Base-by-base conservation (phyloP, 192 early-diverging fungal genomes). In the Backusella psychrophila region DNA sequence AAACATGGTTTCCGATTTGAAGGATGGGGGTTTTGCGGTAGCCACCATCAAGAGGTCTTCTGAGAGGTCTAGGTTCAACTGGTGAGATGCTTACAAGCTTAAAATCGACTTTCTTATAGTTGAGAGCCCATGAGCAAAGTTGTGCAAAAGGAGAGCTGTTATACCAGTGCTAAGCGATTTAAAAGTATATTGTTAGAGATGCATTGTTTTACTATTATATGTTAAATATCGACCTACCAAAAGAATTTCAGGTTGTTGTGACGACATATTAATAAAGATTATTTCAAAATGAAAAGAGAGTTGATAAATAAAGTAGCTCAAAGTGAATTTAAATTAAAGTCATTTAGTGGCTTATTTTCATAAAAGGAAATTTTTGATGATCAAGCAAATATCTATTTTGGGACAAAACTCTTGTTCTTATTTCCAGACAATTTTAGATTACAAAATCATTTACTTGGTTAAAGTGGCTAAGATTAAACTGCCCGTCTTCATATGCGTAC, bases 21-120 rank as follows among this genome's bases (percentile, higher is more conserved):
- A 80, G 65, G 33, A 80, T 80, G 12, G 79, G 79, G 33, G 79
- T 76, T 31, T 80, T 80, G n/a, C 79, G 74, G 26, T 80, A 80
- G 6, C 79, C 79, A 12, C 70, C 74, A 69, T 80, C 79, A 31
- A 80, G 71, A 34, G 79, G 75, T n/a, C 69, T 12, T 23, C 79
- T 74, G 36, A 71, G 70, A 4, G 79, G 70, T 12, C 79, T 74
- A 35, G 69, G 59, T 9, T 71, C 74, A 15, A 44, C 39, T 59
- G 72, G 75, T 8, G 56, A 59, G 29, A 80, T 80, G 4, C 26
- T 14, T 23, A 80, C 79, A 0, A 66, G 34, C 59, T 75, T 80
- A 59, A 76, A 80, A n/a, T 53, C 67, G 29, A 80, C 71, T 1
- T 76, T 70, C 44, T 80, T 80, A 63, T 80, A 80, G 26, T 73